Evolutionary conservation across 768 basidiomycete species (phyloP).

Genomic region (Suillus lakei): DNA sequence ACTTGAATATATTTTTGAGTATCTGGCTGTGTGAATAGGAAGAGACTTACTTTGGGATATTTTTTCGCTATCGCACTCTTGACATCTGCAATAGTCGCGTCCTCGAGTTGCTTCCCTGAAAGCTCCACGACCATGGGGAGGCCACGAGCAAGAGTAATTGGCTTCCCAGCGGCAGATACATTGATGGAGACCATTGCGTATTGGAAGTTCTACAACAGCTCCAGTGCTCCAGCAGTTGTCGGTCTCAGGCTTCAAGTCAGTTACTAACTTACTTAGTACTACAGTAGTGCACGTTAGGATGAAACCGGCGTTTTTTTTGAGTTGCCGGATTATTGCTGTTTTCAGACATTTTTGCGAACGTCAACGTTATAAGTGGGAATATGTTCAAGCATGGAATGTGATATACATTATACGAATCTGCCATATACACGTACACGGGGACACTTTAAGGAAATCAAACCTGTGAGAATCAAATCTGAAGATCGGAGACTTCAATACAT

Average conservation of each 20-base stretch:
- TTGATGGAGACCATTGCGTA: slow-evolving; percentile 56
- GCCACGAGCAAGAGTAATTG: slow-evolving; percentile 50
- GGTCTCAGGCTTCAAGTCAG: no score
- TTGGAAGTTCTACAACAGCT: background rate
- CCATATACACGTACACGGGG: background rate
- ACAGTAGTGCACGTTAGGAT: no score
- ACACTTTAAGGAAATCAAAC: background rate
- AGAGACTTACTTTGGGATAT: slow-evolving; percentile 52
- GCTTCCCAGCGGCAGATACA: slow-evolving; percentile 53
- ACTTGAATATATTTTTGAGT: slow-evolving; percentile 45
- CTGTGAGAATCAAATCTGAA: background rate
- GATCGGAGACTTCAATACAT: background rate
- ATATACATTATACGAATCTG: no score
- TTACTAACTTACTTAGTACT: no score
- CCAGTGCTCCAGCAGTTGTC: background rate
- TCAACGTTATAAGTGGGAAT: no score
- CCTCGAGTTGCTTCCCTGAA: slow-evolving; percentile 43
- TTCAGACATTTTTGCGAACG: no score
- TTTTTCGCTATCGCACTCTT: slow-evolving; percentile 65
- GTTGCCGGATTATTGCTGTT: no score
- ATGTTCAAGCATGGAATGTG: no score
- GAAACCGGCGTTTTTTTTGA: no score
- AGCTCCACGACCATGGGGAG: slow-evolving; percentile 58
- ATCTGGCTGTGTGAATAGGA: slow-evolving; percentile 7
- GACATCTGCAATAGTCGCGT: slow-evolving; percentile 68